Base-by-base conservation (phyloP, 129 eudicot species). In the Flaveria ramosissima region DNA sequence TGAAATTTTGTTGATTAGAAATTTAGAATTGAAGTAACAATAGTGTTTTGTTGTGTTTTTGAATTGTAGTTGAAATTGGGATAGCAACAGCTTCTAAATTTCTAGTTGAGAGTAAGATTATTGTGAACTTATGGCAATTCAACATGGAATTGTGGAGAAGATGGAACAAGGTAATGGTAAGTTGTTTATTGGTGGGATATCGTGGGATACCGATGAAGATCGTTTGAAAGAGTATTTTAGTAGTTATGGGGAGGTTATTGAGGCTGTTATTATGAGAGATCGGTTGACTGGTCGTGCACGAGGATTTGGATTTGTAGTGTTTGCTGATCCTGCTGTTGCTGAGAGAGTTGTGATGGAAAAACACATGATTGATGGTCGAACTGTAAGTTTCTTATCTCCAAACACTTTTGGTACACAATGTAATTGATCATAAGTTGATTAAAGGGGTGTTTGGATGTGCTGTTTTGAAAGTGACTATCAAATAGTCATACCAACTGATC, bases 171-270 rank as follows among this genome's bases (percentile, higher is more conserved):
- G 88, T 85, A 84, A 83, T n/a, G 90, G 97, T 26, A 91, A 91
- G 87, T 84, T 91, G 11, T 91, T 91, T 74, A 81, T 91, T 7
- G 97, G 97, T 83, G 97, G 97, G 83, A 91, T 91, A 73, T 91
- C 97, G 3, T 88, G 97, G 94, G 97, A 91, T 84, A 91, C 97
- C 1, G 91, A 89, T 84, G 97, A 91, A 74, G 92, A 86, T 70
- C 89, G 92, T 19, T 77, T 91, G 50, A 91, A 80, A 71, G 88
- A 87, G 66, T 89, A 91, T 82, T 91, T 91, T 82, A 72, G 90
- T 79, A 45, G 77, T 52, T 89, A 86, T 64, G 97, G 95, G 9
- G 92, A 91, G 57, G 90, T 91, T 56, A 75, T 80, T 63, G 97
- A 91, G 80, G 88, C 92, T 3, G 95, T 87, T 80, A 91, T 91